phyloP scores from a whole-genome alignment of 176 grass and related monocot species.

The Panicum miliaceum region DNA sequence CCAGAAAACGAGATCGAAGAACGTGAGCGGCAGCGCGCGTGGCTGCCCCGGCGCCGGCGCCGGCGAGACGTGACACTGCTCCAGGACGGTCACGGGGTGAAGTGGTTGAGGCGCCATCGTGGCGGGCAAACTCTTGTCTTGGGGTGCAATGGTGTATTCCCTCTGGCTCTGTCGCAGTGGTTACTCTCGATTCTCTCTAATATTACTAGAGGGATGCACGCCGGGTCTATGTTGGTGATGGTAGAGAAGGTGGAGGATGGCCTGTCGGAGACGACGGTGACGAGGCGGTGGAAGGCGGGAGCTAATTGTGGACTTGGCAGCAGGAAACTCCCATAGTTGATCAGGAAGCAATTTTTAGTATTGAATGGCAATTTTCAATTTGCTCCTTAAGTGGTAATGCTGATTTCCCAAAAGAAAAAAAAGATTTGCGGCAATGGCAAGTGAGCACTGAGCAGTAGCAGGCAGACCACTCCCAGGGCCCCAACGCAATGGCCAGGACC shows the following conservation, averaged over 20 bases:
- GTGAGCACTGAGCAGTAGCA: not conserved
- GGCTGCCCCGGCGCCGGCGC: constrained; percentile 30
- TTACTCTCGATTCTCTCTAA: no score
- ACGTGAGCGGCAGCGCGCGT: constrained; percentile 65
- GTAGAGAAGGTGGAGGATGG: no score
- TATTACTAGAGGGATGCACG: no score
- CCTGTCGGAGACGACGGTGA: no score
- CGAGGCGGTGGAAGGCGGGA: no score
- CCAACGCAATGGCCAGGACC: not conserved
- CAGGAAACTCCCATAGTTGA: no score
- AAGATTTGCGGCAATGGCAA: not conserved
- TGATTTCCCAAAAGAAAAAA: not conserved
- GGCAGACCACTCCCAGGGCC: no score
- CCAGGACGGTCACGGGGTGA: constrained; percentile 31
- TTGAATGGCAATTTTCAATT: no score
- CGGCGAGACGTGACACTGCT: constrained; percentile 32
- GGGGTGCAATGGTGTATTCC: not conserved
- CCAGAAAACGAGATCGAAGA: constrained; percentile 81
- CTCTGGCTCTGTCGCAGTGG: not conserved
- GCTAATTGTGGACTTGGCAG: no score
- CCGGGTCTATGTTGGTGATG: no score
- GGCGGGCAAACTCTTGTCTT: not conserved
- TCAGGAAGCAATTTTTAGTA: no score
- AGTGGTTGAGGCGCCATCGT: constrained; percentile 21
- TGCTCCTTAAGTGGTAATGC: no score